Base-by-base conservation (phyloP, 108 stramenopile species). In the Seminavis robusta region DNA sequence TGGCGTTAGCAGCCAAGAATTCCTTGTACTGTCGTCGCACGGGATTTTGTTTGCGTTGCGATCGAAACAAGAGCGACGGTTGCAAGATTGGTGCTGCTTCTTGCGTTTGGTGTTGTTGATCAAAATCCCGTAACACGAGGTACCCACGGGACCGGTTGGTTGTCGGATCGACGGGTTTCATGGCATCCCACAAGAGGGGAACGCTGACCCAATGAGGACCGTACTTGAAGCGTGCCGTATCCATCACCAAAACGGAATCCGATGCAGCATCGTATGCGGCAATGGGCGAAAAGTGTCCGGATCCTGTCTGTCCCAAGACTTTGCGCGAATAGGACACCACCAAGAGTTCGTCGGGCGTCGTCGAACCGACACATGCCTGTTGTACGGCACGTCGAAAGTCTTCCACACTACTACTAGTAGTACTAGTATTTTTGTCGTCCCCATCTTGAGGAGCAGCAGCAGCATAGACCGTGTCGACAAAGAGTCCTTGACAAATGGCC, bases 261-360 rank as follows among this genome's bases (percentile, higher is more conserved):
- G 90, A 76, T 28, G 38, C 66, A 7, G 60, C 27, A 61, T 86
- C 82, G 63, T 88, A 92, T 0, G 86, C 90, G 0, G 84, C 85
- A 43, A 98, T 67, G 8, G 97, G 97, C 20, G 93, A 94, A 78
- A 96, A 98, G 60, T 98, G 97, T 6, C 97, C 97, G 39, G 69
- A 70, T 28, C 97, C 97, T 11, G 97, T 98, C 73, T 98, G 95
- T 16, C 70, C 52, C 8, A 98, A 63, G 23, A 61, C 45, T 20
- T 59, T 41, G 32, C 95, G 61, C 15, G 77, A 57, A 72, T 92
- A 98, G 13, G 90, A 89, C 23, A 81, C 74, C 2, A 74, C 82
- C 56, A 76, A 28, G 11, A 63, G 10, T 2, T 25, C 37, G 24
- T 23, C 25, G 17, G 16, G 8, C 27, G 49, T 49, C 33, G 19